Base-by-base conservation (phyloP, 1,284 basidiomycete species). In the Ganoderma resinaceum region DNA sequence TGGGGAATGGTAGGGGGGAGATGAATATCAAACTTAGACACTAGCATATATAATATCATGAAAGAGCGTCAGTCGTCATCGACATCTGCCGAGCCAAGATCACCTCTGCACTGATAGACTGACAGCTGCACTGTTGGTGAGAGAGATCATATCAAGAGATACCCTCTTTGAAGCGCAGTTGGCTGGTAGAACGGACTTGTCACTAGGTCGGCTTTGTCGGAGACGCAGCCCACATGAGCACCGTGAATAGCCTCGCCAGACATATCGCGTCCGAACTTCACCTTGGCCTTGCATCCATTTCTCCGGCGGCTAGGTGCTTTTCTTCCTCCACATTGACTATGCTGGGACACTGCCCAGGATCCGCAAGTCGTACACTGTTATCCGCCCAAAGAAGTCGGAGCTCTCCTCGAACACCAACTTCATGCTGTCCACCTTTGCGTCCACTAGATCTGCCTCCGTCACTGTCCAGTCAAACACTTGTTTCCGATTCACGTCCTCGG, bases 361-460 rank as follows among this genome's bases (percentile, higher is more conserved):
- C 71, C 82, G 83, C 42, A 93, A 74, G 76, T 92, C 89, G 74
- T 93, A 93, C 63, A 93, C 77, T 11, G 88, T 92, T 61, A 94
- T 85, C 75, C 91, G 84, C 61, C 91, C 91, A 75, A 93, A 94
- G 74, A 93, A 91, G 78, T 93, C 91, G 18, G 92, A 93, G 76
- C 91, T 92, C 76, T 88, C 85, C 73, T 92, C 89, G 72, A 94
- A 94, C 2, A 91, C 80, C n/a, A 95, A 77, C 77, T 86, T 91
- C 72, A 95, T 66, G 31, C 82, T 80, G 60, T 75, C 77, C 12
- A 89, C 77, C 31, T 38, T 18, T 84, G 84, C 14, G 70, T 66
- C 58, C 69, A 62, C 20, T 43, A 66, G 38, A 3, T 65, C 62
- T 11, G 60, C 65, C 14, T 72, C 67, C 20, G 67, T 69, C 63